Evolutionary conservation across 2,329 filamentous ascomycete species (phyloP).

Genomic region (Clonostachys byssicola): DNA sequence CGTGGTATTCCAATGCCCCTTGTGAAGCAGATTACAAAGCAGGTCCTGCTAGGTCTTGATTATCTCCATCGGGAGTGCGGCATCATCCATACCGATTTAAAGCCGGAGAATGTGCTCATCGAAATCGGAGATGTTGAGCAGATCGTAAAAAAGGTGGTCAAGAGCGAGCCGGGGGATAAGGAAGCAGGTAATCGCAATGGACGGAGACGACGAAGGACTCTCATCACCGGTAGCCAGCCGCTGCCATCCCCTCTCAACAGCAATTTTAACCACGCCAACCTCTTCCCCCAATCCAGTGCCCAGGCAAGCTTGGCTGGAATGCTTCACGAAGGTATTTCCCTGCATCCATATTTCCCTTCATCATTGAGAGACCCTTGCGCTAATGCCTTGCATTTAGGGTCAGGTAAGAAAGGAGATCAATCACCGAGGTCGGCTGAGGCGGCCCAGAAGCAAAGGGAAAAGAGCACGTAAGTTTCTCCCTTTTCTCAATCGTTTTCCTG

Average conservation of each 20-base stretch:
- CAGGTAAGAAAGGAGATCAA: constrained; percentile 28
- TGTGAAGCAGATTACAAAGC: constrained; percentile 98
- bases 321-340: constrained; percentile 68
- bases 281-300: constrained; percentile 59
- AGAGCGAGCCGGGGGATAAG: constrained; percentile 70
- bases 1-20: constrained; percentile 93
- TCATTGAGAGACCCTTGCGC: background rate
- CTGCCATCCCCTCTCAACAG: constrained; percentile 92
- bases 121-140: constrained; percentile 99
- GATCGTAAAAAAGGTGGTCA: constrained; percentile 94
- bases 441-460: constrained; percentile 80
- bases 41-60: constrained; percentile 91
- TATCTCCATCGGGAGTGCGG: constrained; percentile 97
- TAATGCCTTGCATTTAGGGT: background rate
- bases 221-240: constrained; percentile 96
- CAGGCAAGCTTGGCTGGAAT: constrained; percentile 81
- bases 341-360: background rate
- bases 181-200: constrained; percentile 93
- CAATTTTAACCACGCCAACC: constrained; percentile 76
- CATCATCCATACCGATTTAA: constrained; percentile 97
- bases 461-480: constrained; percentile 71
- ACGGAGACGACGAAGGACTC: constrained; percentile 79
- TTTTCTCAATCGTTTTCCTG: background rate
- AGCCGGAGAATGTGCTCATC: constrained; percentile 97
- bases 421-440: constrained; percentile 54